These are phyloP conservation scores for Silybum marianum DNA, from an alignment of 129 eudicot species.

Conservation along the genomic window DNA sequence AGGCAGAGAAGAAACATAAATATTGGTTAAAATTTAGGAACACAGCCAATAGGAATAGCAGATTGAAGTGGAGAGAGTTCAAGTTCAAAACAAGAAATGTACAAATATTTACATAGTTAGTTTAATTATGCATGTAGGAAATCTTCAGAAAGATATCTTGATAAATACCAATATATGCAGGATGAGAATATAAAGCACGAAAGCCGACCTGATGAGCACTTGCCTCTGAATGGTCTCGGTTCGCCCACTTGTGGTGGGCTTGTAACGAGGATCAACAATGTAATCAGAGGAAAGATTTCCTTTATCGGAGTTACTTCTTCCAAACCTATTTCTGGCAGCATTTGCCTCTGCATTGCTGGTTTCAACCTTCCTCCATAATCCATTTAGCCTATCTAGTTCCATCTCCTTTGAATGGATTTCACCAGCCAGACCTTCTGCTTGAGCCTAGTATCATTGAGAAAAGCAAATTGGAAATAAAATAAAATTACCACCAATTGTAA, in stretches of 20 bases:
- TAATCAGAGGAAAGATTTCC: constrained; percentile 50
- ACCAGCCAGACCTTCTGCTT: constrained; percentile 79
- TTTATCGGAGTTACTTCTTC: constrained; percentile 52
- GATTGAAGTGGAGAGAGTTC: not conserved
- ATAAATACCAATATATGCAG: constrained; percentile 77
- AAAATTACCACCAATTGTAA: not conserved
- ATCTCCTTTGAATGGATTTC: constrained; percentile 83
- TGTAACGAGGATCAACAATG: constrained; percentile 57
- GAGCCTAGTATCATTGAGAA: constrained; percentile 50
- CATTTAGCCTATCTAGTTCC: constrained; percentile 79
- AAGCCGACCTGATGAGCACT: constrained; percentile 90
- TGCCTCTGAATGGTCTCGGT: constrained; percentile 70
- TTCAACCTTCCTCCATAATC: constrained; percentile 59
- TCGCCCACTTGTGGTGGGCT: constrained; percentile 55
- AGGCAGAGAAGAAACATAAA: too few relatives aligned
- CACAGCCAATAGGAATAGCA: constrained; percentile 10
- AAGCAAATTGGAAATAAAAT: not conserved
- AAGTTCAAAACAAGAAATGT: not conserved
- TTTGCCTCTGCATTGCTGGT: constrained; percentile 48
- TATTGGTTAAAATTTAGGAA: not conserved
- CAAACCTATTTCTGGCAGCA: constrained; percentile 63
- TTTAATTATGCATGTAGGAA: not conserved
- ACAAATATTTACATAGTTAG: constrained; percentile 25
- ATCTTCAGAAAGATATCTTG: constrained; percentile 64
- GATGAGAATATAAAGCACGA: constrained; percentile 78